These are phyloP conservation scores for Kodamaea fukazawae DNA, from an alignment of 805 yeast genomes.

Conservation along the genomic window DNA sequence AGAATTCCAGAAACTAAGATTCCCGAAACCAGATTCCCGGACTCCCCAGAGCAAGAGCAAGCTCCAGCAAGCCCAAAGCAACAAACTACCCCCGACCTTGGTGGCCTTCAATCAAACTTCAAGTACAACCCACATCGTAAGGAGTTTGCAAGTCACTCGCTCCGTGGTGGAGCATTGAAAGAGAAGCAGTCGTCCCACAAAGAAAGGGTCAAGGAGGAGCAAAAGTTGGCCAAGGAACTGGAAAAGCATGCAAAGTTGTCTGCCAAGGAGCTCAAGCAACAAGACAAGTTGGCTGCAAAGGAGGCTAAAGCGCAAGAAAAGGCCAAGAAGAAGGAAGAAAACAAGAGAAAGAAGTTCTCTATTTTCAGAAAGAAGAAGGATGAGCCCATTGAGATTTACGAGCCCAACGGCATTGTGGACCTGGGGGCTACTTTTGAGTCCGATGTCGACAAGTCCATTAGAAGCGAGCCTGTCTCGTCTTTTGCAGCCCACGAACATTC, in stretches of 20 bases:
- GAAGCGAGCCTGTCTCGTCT: too few relatives aligned
- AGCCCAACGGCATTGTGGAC: not conserved
- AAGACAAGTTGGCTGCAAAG: slow-evolving; percentile 6
- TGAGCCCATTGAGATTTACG: not conserved
- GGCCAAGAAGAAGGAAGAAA: slow-evolving; percentile 5
- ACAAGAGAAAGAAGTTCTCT: slow-evolving; percentile 5
- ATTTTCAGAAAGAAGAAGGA: slow-evolving; percentile 9
- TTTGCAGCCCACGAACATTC: too few relatives aligned
- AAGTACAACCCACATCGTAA: slow-evolving; percentile 31
- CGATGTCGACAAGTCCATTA: too few relatives aligned
- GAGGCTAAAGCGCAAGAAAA: slow-evolving; percentile 9
- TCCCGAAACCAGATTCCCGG: not conserved
- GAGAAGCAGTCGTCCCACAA: slow-evolving; percentile 5
- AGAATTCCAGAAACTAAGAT: not conserved
- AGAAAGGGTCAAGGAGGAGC: slow-evolving; percentile 14
- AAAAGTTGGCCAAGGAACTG: slow-evolving; percentile 9
- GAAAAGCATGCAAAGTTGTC: slow-evolving; percentile 12
- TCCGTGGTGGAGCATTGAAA: slow-evolving; percentile 11
- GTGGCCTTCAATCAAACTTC: slow-evolving; percentile 19
- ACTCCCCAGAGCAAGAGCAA: not conserved
- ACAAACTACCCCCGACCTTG: too few relatives aligned
- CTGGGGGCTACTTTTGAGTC: too few relatives aligned
- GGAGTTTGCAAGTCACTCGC: slow-evolving; percentile 31
- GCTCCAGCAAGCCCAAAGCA: too few relatives aligned
- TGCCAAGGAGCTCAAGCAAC: slow-evolving; percentile 11